Evolutionary conservation across 2,329 filamentous ascomycete species (phyloP), one percentile per base, ranked within the genome.

Genomic region (Talaromyces islandicus): DNA sequence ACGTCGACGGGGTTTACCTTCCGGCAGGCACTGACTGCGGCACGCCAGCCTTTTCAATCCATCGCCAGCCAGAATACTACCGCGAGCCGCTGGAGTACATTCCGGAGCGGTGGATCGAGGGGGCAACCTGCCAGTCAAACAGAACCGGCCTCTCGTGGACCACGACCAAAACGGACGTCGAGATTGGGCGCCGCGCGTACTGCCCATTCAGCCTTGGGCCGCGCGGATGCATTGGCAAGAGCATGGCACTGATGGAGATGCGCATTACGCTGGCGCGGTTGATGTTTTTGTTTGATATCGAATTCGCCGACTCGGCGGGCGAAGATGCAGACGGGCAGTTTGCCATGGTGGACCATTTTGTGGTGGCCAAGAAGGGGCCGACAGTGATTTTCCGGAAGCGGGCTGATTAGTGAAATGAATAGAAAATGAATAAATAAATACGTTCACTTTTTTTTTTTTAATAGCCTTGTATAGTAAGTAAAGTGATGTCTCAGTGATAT

Each of bases 21-120:
- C 73, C 74, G 1, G 81, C 76, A 3, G 86, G 87, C 52, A 84
- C 80, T 17, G 80, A 88, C 57, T 81, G 88, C 56, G 87, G 86
- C 43, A 84, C 83, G 3, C 83, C 87, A 12, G 84, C 87, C 69
- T 90, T 89, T 74, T 79, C 86, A 2, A 82, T 90, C 65, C 88
- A 90, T 68, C 87, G 89, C 69, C 86, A 89, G 71, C 73, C 81
- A 1, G 71, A 72, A 4, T 88, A 89, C 77, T 89, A 82, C 73
- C 81, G 83, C 1, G 75, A 80, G 27, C 82, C 87, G 0, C 86
- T 82, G 66, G 69, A 74, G 0, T 90, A 83, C 68, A 69, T 80
- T 1, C 87, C 87, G 0, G 86, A 89, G 76, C 82, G 87, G 25
- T 90, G 87, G 87, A 75, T 88, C 17, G 73, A 74, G 1, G 83